A percentile compares a stretch with the other conserved stretches of the same genome.
phyloP scores from a whole-genome alignment of 306 rosid genomes.

The Malus fusca region DNA sequence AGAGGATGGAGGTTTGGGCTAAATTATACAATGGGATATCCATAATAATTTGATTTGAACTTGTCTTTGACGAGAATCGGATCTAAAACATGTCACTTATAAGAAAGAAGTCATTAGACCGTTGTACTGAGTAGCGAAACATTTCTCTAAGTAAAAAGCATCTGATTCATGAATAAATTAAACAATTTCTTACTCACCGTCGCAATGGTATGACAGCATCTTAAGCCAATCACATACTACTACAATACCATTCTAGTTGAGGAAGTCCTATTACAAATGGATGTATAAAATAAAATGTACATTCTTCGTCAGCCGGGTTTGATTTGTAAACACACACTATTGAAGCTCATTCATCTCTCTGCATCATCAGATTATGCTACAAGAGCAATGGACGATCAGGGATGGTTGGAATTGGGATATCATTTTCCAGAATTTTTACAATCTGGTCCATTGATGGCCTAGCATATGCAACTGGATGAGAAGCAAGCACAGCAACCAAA shows the following conservation, averaged over 20 bases:
- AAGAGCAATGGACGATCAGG: constrained; percentile 9
- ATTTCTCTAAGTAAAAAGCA: not conserved
- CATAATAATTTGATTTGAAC: too few species aligned
- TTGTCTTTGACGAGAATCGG: too few species aligned
- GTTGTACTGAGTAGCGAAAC: too few species aligned
- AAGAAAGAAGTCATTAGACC: too few species aligned
- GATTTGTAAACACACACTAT: not conserved
- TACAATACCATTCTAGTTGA: not conserved
- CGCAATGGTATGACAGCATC: not conserved
- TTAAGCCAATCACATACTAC: not conserved
- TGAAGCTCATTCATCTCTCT: not conserved
- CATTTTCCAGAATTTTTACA: constrained; percentile 20
- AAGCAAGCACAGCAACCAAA: constrained; percentile 19
- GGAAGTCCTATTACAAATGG: not conserved
- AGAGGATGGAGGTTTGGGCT: too few species aligned
- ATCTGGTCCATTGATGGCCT: constrained; percentile 32
- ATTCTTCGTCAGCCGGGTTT: not conserved
- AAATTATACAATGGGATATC: too few species aligned
- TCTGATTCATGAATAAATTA: not conserved
- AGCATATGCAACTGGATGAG: constrained; percentile 18
- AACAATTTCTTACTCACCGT: not conserved
- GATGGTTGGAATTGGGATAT: constrained; percentile 5
- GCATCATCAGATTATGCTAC: not conserved
- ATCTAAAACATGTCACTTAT: too few species aligned
- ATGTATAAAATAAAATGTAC: not conserved